phyloP scores from a whole-genome alignment of 2,329 filamentous ascomycete species.

The Xylariaceae sp. region DNA sequence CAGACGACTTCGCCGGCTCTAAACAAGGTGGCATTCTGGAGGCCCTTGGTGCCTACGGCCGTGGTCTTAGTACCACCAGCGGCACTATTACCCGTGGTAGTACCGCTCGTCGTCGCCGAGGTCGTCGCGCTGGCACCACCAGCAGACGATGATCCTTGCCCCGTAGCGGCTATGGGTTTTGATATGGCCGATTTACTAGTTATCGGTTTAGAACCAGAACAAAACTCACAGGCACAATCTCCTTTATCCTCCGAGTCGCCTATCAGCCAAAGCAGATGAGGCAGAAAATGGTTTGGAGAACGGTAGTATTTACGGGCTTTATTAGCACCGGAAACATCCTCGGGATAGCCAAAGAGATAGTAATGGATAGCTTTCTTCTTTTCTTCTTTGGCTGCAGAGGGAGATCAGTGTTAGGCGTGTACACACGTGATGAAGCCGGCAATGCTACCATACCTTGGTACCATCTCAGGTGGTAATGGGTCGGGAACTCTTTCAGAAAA shows the following conservation, averaged over 20 bases:
- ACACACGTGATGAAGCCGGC: not conserved
- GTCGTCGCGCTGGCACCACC: not conserved
- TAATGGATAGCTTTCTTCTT: constrained; percentile 19
- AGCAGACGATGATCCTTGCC: not conserved
- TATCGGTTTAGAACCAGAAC: constrained; percentile 17
- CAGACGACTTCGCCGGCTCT: constrained; percentile 49
- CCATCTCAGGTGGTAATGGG: constrained; percentile 21
- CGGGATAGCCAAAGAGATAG: constrained; percentile 29
- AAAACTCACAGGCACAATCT: constrained; percentile 25
- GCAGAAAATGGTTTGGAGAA: constrained; percentile 26
- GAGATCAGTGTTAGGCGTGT: constrained; percentile 2
- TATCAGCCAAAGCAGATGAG: constrained; percentile 27
- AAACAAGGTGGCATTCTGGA: constrained; percentile 37
- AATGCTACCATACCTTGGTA: constrained; percentile 15
- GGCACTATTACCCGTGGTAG: not conserved
- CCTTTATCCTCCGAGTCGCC: constrained; percentile 18
- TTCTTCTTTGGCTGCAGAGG: constrained; percentile 10
- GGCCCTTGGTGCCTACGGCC: not conserved
- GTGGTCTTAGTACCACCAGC: not conserved
- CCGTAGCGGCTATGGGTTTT: constrained; percentile 1
- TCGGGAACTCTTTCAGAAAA: constrained; percentile 18
- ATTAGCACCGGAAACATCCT: constrained; percentile 9
- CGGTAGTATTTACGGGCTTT: constrained; percentile 23
- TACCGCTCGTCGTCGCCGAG: not conserved
- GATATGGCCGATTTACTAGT: constrained; percentile 13